A percentile compares a stretch with the other conserved stretches of the same genome.
Evolutionary conservation across 495 filamentous ascomycete species (phyloP).

Genomic region (Penicillium malachiteum): DNA sequence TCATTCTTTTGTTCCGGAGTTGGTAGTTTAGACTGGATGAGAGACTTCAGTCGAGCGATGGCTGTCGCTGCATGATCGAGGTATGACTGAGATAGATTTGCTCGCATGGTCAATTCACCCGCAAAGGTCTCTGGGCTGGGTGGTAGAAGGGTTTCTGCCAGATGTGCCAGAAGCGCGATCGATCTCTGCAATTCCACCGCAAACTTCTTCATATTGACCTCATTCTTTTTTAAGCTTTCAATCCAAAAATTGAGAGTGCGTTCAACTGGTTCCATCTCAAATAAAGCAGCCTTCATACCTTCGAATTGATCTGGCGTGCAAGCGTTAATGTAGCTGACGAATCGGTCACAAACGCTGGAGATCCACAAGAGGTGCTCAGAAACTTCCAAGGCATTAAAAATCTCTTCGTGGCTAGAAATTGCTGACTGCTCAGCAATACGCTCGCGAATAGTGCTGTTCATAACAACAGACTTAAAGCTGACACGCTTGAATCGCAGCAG

Average conservation of each 20-base stretch:
- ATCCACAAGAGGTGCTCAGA: constrained; percentile 87
- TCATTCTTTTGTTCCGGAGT: constrained; percentile 44
- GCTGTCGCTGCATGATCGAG: constrained; percentile 74
- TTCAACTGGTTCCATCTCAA: constrained; percentile 92
- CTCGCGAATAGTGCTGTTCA: constrained; percentile 78
- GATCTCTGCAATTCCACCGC: constrained; percentile 72
- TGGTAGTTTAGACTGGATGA: constrained; percentile 62
- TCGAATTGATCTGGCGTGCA: constrained; percentile 77
- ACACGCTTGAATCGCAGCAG: constrained; percentile 84
- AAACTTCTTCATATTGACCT: constrained; percentile 81
- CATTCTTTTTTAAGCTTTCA: constrained; percentile 76
- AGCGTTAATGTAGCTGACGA: constrained; percentile 71
- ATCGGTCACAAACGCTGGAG: constrained; percentile 75
- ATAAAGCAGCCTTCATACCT: constrained; percentile 70
- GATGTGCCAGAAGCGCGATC: constrained; percentile 81
- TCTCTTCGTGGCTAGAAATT: constrained; percentile 63
- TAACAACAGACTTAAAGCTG: constrained; percentile 80
- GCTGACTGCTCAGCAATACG: constrained; percentile 58
- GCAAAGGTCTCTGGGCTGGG: constrained; percentile 73
- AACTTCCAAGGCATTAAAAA: constrained; percentile 74
- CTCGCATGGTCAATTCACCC: constrained; percentile 70
- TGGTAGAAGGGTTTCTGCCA: constrained; percentile 76
- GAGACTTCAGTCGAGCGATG: constrained; percentile 58
- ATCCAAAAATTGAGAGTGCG: constrained; percentile 86
- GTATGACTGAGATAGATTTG: constrained; percentile 78